These are phyloP conservation scores for Triangularia setosa DNA, from an alignment of 2,329 filamentous ascomycete genomes.

Conservation along the genomic window DNA sequence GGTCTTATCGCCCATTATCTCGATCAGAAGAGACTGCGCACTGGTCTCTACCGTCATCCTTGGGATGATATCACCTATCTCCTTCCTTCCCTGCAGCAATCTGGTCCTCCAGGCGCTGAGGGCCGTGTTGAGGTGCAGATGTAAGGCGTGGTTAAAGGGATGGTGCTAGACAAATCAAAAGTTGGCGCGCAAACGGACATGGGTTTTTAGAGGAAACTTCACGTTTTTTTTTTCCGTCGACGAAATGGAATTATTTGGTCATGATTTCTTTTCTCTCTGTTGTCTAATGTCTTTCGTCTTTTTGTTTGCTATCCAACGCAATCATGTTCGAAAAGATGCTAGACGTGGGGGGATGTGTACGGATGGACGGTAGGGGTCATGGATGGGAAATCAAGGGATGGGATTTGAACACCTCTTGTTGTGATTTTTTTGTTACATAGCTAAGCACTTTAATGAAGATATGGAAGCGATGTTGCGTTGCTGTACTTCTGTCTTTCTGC, in stretches of 20 bases:
- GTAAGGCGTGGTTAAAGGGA: slow-evolving; percentile 39
- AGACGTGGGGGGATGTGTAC: neutral
- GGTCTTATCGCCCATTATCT: slow-evolving; percentile 99
- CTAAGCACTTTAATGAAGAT: slow-evolving; percentile 9
- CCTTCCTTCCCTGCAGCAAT: slow-evolving; percentile 72
- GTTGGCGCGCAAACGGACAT: neutral
- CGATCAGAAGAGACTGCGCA: slow-evolving; percentile 98
- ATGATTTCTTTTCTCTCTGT: slow-evolving; percentile 6
- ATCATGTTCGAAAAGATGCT: neutral
- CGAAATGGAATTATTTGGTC: slow-evolving; percentile 6
- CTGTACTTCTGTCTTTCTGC: neutral
- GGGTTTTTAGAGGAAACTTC: neutral
- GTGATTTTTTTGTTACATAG: slow-evolving; percentile 2
- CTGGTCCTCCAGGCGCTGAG: slow-evolving; percentile 68
- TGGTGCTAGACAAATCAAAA: slow-evolving; percentile 2
- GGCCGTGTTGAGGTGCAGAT: slow-evolving; percentile 87
- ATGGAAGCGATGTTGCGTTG: neutral
- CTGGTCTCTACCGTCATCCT: slow-evolving; percentile 96
- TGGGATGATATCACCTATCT: slow-evolving; percentile 99
- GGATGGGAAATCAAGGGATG: neutral
- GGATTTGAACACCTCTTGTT: neutral
- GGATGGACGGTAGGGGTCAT: neutral
- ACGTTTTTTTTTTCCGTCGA: neutral
- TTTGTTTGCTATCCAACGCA: neutral
- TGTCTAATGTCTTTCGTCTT: slow-evolving; percentile 2